These are phyloP conservation scores for Trifolium fragiferum DNA, from an alignment of 306 rosid species.

Conservation along the genomic window DNA sequence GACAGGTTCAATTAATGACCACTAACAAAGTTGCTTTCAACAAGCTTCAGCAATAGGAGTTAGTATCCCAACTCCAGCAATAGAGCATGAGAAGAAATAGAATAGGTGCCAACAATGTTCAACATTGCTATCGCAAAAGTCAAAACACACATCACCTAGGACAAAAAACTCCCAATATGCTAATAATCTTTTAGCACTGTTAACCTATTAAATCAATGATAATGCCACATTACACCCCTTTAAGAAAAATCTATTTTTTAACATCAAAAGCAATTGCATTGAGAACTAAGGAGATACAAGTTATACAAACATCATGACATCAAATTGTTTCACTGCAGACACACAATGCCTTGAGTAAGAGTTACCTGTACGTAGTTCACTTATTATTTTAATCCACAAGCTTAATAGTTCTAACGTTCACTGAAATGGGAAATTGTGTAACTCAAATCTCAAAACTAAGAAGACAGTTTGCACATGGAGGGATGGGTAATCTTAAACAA, in stretches of 20 bases:
- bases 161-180: background rate
- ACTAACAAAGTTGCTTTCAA: background rate
- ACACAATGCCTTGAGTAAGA: background rate
- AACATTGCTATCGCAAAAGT: background rate
- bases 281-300: background rate
- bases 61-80: background rate
- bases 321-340: background rate
- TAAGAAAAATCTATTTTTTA: background rate
- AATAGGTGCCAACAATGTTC: background rate
- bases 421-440: slow-evolving; percentile 31
- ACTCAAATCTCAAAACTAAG: slow-evolving; percentile 44
- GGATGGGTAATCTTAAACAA: slow-evolving; percentile 22
- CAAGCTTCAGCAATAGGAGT: background rate
- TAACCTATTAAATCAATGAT: background rate
- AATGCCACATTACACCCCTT: background rate
- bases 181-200: background rate
- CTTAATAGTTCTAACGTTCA: slow-evolving; percentile 31
- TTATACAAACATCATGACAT: background rate
- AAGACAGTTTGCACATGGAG: slow-evolving; percentile 52
- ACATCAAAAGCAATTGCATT: background rate
- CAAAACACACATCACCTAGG: background rate
- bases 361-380: background rate
- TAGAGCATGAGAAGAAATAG: background rate
- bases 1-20: background rate
- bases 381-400: slow-evolving; percentile 31